Percentiles rank a stretch among this genome's conserved stretches.
Evolutionary conservation across 768 basidiomycete genomes (phyloP).

Genomic region (Termitomyces sp.): DNA sequence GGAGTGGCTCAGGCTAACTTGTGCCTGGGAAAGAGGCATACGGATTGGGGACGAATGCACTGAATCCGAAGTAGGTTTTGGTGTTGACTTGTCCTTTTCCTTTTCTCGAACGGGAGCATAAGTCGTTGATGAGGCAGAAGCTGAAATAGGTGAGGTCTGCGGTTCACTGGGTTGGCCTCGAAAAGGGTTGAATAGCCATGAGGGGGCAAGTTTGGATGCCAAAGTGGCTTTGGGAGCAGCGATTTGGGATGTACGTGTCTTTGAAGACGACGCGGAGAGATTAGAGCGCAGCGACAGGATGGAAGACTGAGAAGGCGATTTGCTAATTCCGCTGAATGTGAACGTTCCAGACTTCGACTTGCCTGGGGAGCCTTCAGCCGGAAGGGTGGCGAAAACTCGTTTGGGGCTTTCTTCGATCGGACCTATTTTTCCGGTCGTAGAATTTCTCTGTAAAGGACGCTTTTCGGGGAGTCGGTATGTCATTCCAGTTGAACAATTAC

Average conservation of each 20-base stretch:
- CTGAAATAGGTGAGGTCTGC: conserved; percentile 52
- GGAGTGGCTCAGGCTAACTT: conserved; percentile 26
- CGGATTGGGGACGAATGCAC: conserved; percentile 25
- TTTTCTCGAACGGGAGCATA: conserved; percentile 9
- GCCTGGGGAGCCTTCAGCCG: conserved; percentile 33
- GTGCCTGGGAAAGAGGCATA: conserved; percentile 28
- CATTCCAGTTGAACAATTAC: conserved; percentile 25
- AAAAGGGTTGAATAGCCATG: conserved; percentile 81
- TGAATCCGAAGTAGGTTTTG: neutral
- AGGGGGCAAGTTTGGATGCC: conserved; percentile 58
- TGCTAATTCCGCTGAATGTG: conserved; percentile 35
- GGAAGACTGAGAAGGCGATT: conserved; percentile 65
- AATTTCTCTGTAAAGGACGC: conserved; percentile 44
- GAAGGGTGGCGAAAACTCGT: conserved; percentile 43
- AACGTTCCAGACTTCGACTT: conserved; percentile 10
- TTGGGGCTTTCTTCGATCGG: conserved; percentile 72
- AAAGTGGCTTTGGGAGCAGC: conserved; percentile 31
- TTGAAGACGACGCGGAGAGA: conserved; percentile 42
- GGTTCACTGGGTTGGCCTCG: conserved; percentile 58
- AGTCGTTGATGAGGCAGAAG: conserved; percentile 34
- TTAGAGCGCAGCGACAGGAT: conserved; percentile 49
- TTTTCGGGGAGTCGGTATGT: conserved; percentile 35
- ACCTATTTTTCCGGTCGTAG: conserved; percentile 42
- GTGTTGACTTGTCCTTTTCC: conserved; percentile 9
- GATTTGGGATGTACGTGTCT: conserved; percentile 18